Evolutionary conservation across 805 yeast genomes (phyloP).

Genomic region (Kuraishia floccosa): DNA sequence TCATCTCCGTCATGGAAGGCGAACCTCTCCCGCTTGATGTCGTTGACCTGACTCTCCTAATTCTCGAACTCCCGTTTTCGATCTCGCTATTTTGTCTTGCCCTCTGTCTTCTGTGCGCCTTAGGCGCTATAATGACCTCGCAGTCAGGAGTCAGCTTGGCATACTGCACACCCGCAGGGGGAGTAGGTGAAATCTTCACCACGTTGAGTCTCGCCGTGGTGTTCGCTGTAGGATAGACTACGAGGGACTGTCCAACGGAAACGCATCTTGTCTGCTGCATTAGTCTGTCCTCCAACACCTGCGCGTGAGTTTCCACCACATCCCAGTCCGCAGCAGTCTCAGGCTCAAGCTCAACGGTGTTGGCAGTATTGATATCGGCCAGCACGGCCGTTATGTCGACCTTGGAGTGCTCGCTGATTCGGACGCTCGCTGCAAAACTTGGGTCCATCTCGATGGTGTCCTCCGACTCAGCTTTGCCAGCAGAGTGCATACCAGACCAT

Average conservation of each 20-base stretch:
- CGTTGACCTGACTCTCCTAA: too few species aligned
- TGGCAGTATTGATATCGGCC: not conserved
- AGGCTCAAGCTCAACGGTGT: constrained; percentile 75
- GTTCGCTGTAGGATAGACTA: constrained; percentile 61
- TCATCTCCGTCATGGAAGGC: constrained; percentile 6
- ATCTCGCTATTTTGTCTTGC: too few species aligned
- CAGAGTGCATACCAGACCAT: constrained; percentile 26
- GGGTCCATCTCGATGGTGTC: constrained; percentile 53
- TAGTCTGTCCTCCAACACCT: constrained; percentile 59
- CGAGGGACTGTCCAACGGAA: constrained; percentile 40
- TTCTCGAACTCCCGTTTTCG: too few species aligned
- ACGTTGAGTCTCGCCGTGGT: constrained; percentile 48
- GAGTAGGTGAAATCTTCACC: constrained; percentile 23
- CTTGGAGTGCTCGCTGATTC: constrained; percentile 28
- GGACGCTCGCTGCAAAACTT: constrained; percentile 41
- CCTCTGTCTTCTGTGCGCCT: constrained; percentile 16
- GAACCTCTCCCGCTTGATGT: constrained; percentile 16
- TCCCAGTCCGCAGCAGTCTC: constrained; percentile 80
- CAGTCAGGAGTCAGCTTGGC: constrained; percentile 29
- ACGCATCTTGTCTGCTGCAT: constrained; percentile 77
- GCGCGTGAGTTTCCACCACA: constrained; percentile 72
- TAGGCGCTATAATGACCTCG: constrained; percentile 57
- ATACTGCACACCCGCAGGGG: constrained; percentile 10
- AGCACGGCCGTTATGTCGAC: constrained; percentile 7
- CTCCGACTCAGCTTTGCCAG: not conserved